A percentile compares a stretch with the other conserved stretches of the same genome.
Conservation (phyloP, 2,329 filamentous ascomycete genomes). For the Metarhizium robertsii region DNA sequence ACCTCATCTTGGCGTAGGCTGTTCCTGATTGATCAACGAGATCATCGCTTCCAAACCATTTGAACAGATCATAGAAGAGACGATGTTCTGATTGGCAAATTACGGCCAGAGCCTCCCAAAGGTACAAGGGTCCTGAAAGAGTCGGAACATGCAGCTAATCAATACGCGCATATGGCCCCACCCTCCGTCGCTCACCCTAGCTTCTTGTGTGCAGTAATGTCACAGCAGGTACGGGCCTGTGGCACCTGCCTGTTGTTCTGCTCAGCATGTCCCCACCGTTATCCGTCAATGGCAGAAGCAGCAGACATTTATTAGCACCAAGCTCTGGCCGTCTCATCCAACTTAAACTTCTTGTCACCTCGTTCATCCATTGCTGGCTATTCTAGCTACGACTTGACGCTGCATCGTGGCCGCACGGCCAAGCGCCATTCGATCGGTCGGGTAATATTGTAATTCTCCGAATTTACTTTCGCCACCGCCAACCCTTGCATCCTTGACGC, state of each 20-base stretch:
- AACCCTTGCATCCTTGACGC: neutral
- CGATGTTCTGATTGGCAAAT: too few species aligned
- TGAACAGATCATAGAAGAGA: too few species aligned
- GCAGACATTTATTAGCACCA: neutral
- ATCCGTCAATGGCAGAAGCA: conserved; percentile 1
- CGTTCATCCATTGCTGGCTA: neutral
- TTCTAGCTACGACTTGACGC: neutral
- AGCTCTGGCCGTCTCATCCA: neutral
- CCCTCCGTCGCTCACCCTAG: conserved; percentile 1
- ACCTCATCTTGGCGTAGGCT: too few species aligned
- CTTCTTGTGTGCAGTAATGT: neutral
- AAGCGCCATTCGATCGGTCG: neutral
- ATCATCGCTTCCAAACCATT: too few species aligned
- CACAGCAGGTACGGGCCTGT: neutral
- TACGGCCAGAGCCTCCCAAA: too few species aligned
- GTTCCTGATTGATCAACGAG: too few species aligned
- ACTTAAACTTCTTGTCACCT: neutral
- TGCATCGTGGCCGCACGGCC: conserved; percentile 5
- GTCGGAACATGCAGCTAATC: neutral
- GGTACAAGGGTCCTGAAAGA: neutral
- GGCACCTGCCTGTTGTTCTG: neutral
- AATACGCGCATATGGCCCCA: neutral
- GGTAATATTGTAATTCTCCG: neutral
- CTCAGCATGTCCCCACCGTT: conserved; percentile 1
- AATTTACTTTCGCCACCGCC: neutral